Base-by-base conservation (phyloP, 176 grass and related monocot species). In the Neostapfia colusana region DNA sequence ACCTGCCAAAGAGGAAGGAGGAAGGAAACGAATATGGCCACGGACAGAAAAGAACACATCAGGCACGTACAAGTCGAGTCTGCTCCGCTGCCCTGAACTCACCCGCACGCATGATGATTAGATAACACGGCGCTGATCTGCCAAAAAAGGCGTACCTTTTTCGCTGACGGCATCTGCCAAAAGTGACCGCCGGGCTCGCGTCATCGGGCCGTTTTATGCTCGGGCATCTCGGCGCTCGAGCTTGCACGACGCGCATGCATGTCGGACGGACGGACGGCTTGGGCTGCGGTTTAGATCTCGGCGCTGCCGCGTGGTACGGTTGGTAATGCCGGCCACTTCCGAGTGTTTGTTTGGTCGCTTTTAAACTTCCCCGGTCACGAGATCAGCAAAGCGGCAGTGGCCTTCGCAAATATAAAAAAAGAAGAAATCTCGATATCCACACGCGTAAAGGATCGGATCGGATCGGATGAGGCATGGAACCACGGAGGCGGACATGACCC, bases 101-200 rank as follows among this genome's bases (percentile, higher is more conserved):
- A 31, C 24, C 24, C 8, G 43, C 68, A 7, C 43, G 31, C 34
- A 82, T 28, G 35, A 65, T 54, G 69, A 50, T 37, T 27, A 31
- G 38, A 61, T 55, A 56, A 18, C 59, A 68, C 55, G 49, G 64
- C 15, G 11, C 62, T 67, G 14, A 49, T 75, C 72, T 49, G 81
- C 13, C n/a, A n/a, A n/a, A 14, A 60, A 83, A 68, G 43, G 63
- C 49, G 40, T 1, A 9, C 42, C 57, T 27, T 73, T 73, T 44
- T n/a, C n/a, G 73, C 68, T 66, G 75, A 38, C 25, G 27, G 69
- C 58, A 67, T 42, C 68, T 49, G 55, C 60, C 28, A 39, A 79
- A 72, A 79, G 83, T 25, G 26, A 44, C 20, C 46, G 46, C 0
- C 15, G 16, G 15, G 39, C 38, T 67, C 39, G 60, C 69, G 49